Evolutionary conservation across 2,329 filamentous ascomycete species (phyloP).

Genomic region (Chalaropsis thielavioides): DNA sequence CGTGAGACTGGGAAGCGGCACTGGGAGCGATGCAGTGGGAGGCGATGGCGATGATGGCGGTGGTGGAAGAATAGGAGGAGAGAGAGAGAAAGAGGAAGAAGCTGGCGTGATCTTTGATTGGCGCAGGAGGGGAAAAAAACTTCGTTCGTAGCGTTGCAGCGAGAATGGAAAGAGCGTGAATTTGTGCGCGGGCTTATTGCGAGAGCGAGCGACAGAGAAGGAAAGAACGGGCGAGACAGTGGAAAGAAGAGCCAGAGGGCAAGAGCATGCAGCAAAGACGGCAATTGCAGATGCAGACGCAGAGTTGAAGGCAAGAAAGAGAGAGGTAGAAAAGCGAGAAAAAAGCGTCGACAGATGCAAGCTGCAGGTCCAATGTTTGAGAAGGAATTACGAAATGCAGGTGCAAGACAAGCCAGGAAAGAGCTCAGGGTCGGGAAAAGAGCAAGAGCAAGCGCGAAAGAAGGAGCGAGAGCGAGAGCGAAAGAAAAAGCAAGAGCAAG

Average conservation of each 20-base stretch:
- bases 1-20: background rate
- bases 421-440: background rate
- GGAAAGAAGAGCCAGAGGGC: background rate
- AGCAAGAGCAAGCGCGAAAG: background rate
- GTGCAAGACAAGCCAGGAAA: background rate
- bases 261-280: background rate
- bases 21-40: background rate
- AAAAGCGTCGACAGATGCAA: background rate
- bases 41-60: background rate
- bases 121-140: background rate
- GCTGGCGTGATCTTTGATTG: background rate
- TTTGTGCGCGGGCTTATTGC: constrained; percentile 4
- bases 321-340: background rate
- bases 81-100: background rate
- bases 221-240: background rate
- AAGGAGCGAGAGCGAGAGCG: background rate
- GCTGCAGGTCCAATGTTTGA: constrained; percentile 2
- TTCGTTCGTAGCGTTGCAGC: background rate
- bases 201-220: background rate
- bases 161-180: constrained; percentile 1
- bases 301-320: background rate
- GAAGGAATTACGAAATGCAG: constrained; percentile 3
- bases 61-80: background rate
- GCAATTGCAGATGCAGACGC: background rate
- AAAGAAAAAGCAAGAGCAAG: too few species aligned